Base-by-base conservation (phyloP, 2,329 filamentous ascomycete species). In the Colletotrichum gigasporum region DNA sequence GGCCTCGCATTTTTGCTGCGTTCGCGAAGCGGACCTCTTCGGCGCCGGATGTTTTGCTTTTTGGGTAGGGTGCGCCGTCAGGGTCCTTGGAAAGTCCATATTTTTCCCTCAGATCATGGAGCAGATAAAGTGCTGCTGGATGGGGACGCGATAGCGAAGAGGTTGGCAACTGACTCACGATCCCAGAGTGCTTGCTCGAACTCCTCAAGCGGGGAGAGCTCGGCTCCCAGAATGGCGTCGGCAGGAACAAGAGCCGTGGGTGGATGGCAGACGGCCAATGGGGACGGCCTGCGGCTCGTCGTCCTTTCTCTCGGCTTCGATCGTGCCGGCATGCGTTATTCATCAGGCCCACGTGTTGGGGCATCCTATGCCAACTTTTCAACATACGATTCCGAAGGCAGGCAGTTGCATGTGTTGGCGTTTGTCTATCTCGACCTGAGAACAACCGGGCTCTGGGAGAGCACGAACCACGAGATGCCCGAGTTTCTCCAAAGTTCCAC, bases 121-220 rank as follows among this genome's bases (percentile, higher is more conserved):
- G 41, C 62, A 65, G 26, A 22, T 65, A 62, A 22, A 65, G 41
- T 65, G 56, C 50, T 50, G 34, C 32, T 24, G 42, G 30, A 18
- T 14, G 47, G 41, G 32, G 14, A 50, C 37, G 30, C 50, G 56
- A 51, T 24, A 26, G 39, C 48, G 37, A 62, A 32, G 32, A 62
- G 26, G 60, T 26, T 24, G 48, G 12, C 34, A n/a, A 62, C 62
- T 65, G 62, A 65, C 56, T 62, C 62, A 62, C 50, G 34, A 45
- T 24, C 26, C 22, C 16, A n/a, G 26, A 20, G 8, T 26, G 16
- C 34, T 54, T 60, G 42, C 39, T 52, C 60, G 47, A 26, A 28
- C 45, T 16, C 32, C 4, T 30, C 55, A 8, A 37, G 6, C 30
- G 18, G 12, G 51, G 20, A 45, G 11, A 34, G 18, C 18, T 45